Evolutionary conservation across 2,329 filamentous ascomycete genomes (phyloP), one percentile per base, ranked within the genome.

Genomic region (Cordyceps pruinosa): DNA sequence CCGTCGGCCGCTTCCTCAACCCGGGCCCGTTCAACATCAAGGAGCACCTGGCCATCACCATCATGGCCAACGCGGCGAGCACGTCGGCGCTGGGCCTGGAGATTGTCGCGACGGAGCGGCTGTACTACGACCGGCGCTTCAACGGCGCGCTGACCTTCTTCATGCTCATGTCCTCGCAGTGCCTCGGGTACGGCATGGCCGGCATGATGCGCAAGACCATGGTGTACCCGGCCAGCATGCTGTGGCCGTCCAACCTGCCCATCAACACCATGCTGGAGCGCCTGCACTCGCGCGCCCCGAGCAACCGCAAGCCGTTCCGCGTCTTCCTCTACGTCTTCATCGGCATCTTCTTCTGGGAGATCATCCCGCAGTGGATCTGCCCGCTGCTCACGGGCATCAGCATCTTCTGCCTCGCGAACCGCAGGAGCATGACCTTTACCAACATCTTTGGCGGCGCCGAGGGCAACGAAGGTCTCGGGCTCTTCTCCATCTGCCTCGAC

Each of bases 391-490:
- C 69, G 10, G 62, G 62, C 32, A 39, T 64, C 30, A 60, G 59
- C 35, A 55, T 80, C 26, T 76, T 78, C 52, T 80, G 77, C 60
- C 69, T 79, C 5, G 72, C 76, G 0, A 71, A 74, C 13, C 69
- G 72, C 35, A 65, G 73, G 39, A 76, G 65, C 54, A 60, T 72
- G 1, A 64, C 75, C 6, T 76, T 79, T 50, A 77, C 75, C 21
- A 75, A 76, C 41, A 63, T 79, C n/a, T 79, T 80, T 59, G 77
- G 77, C 4, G 77, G 77, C n/a, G 67, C 75, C 23, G 62, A 62
- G 42, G 65, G 64, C 45, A 68, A 70, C 58, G 66, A 69, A 39
- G 67, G 74, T 4, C 66, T 77, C 2, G 75, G 75, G 0, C 64
- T 76, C 10, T 63, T 77, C 3, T 67, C 64, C 12, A 59, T 74